Evolutionary conservation across 108 stramenopile genomes (phyloP), one percentile per base, ranked within the genome.

Genomic region (Bacterosira constricta): DNA sequence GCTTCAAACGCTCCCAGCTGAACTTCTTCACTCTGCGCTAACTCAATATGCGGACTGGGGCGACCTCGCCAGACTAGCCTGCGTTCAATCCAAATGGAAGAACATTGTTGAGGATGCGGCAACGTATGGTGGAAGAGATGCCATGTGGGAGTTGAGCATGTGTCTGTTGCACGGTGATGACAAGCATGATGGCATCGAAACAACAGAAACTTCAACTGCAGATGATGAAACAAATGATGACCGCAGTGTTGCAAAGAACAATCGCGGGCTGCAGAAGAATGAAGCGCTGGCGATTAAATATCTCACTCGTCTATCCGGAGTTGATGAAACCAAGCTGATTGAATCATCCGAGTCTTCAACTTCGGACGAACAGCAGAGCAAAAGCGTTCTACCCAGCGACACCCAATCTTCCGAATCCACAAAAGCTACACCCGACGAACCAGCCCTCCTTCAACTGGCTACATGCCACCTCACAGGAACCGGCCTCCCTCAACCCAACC

Each of bases 1-100:
- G 3, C 69, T 78, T 12, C 45, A 57, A 34, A 50, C 44, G 20
- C 83, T 93, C 67, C 92, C 92, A 2, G 44, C 85, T 10, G 92
- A 93, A 73, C 66, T 94, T 47, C 60, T 89, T 15, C 84, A 79
- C 61, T 46, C 50, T 9, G 88, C 88, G 66, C 70, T 91, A 35
- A 25, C 69, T 27, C 63, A 72, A 45, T 94, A 84, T 53, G 54
- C 81, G 59, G 78, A 89, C 57, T 94, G 93, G 93, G 93, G 93
- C 11, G 91, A 89, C 64, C 80, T 91, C 11, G 88, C 90, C 12
- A 86, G 80, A 41, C 81, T 94, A 17, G 83, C 90, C 12, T 82
- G 80, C 42, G 90, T 92, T 15, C 93, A 89, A 71, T 73, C 66
- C 23, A 81, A 77, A 12, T 92, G 90, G 89, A 82, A 77, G 35